Percentiles rank a stretch among this genome's conserved stretches.
These are phyloP conservation scores for Mortierella alpina DNA, from an alignment of 192 early-diverging fungal genomes.

Conservation along the genomic window DNA sequence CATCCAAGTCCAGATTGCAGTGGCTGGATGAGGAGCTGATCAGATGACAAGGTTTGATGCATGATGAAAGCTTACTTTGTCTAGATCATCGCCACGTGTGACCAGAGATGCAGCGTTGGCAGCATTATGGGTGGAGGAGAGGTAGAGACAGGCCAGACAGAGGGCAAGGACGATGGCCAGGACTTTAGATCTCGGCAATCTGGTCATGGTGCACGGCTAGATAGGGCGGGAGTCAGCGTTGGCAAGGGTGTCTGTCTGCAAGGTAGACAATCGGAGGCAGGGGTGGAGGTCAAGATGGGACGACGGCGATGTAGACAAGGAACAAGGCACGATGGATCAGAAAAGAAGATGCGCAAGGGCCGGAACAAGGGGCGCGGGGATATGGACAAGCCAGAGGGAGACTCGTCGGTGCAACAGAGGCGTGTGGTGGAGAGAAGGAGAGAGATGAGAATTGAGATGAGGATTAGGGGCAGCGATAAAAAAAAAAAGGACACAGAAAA, in stretches of 20 bases:
- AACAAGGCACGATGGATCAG: too few species aligned
- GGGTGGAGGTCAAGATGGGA: too few species aligned
- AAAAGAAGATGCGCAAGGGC: too few species aligned
- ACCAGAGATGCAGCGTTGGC: conserved; percentile 3
- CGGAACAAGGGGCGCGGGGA: too few species aligned
- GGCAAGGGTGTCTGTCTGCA: background rate
- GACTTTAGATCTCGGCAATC: background rate
- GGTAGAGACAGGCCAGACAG: conserved; percentile 16
- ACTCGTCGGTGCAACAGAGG: too few species aligned
- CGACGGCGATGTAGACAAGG: too few species aligned
- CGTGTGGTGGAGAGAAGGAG: background rate
- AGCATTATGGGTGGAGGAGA: conserved; percentile 4
- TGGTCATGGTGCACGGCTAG: background rate
- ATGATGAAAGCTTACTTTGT: conserved; percentile 12
- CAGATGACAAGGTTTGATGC: background rate
- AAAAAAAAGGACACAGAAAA: conserved; percentile 3
- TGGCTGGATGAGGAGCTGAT: background rate
- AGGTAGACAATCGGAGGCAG: too few species aligned
- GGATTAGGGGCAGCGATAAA: background rate
- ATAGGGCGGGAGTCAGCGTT: background rate
- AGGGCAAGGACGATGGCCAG: conserved; percentile 13
- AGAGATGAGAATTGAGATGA: background rate
- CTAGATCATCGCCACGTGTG: conserved; percentile 1
- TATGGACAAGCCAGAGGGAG: too few species aligned
- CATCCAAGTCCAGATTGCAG: too few species aligned